A percentile compares a stretch with the other conserved stretches of the same genome.
phyloP scores from a whole-genome alignment of 129 eudicot species.

The Mikania micrantha region DNA sequence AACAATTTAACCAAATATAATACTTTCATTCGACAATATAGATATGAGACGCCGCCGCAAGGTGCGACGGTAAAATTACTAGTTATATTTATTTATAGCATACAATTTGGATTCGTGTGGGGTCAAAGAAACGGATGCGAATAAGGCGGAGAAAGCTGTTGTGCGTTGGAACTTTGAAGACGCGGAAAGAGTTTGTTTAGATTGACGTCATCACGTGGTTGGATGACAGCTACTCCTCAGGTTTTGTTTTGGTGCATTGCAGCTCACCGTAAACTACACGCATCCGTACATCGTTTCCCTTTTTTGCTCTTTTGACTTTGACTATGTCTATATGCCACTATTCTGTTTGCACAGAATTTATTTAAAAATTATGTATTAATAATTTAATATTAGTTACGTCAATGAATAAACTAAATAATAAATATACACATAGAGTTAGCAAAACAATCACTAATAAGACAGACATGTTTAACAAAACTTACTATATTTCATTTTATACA shows the following conservation, averaged over 20 bases:
- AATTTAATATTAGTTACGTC: too few species aligned
- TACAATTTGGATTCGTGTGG: background rate
- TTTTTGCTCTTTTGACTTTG: slow-evolving; percentile 16
- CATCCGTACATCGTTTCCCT: slow-evolving; percentile 12
- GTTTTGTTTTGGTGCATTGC: slow-evolving; percentile 27
- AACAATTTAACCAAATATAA: too few species aligned
- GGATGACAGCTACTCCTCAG: slow-evolving; percentile 20
- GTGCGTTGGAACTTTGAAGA: background rate
- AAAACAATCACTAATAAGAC: too few species aligned
- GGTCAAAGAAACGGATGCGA: background rate
- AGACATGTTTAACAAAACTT: too few species aligned
- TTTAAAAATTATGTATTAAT: too few species aligned
- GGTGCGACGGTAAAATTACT: too few species aligned
- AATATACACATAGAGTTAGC: background rate
- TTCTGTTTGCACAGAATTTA: too few species aligned
- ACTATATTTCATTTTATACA: too few species aligned
- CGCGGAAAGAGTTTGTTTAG: slow-evolving; percentile 24
- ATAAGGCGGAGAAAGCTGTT: slow-evolving; percentile 1
- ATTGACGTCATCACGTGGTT: slow-evolving; percentile 23
- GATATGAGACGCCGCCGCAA: too few species aligned
- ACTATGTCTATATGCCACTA: background rate
- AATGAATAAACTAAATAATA: too few species aligned
- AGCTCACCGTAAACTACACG: slow-evolving; percentile 15
- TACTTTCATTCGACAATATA: too few species aligned
- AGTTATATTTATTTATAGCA: too few species aligned